Percentiles rank a stretch among this genome's conserved stretches.
phyloP scores from a whole-genome alignment of 257 asterid genomes.

The Handroanthus guayacan region DNA sequence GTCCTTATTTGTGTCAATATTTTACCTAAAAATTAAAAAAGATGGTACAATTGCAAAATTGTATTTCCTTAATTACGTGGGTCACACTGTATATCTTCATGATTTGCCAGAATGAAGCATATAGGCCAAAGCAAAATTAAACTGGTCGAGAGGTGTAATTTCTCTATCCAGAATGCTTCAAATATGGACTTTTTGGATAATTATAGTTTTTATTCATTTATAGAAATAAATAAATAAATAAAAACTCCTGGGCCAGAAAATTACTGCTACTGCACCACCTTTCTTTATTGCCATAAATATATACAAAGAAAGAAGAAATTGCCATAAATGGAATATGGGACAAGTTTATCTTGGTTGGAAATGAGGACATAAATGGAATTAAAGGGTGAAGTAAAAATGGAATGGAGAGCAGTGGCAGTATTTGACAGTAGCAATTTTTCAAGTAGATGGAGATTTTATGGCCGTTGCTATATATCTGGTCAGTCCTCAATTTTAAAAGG shows the following conservation, averaged over 20 bases:
- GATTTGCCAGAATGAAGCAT: no score
- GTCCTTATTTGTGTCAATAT: no score
- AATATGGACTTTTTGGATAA: not conserved
- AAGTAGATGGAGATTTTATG: conserved; percentile 26
- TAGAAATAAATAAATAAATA: not conserved
- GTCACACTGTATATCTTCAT: no score
- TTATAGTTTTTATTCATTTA: not conserved
- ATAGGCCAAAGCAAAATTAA: no score
- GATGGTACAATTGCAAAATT: no score
- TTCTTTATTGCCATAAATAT: conserved; percentile 8
- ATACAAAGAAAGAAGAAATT: not conserved
- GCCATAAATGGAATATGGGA: not conserved
- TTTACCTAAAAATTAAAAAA: no score
- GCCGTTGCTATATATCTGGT: not conserved
- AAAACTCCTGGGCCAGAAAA: not conserved
- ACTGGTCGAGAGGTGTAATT: no score
- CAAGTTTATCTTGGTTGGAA: not conserved
- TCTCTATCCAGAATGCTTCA: not conserved
- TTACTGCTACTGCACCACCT: conserved; percentile 12
- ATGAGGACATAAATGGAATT: not conserved
- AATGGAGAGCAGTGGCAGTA: not conserved
- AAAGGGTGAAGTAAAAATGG: not conserved
- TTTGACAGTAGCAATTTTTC: not conserved
- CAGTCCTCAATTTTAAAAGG: not conserved
- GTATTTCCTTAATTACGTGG: no score